Evolutionary conservation across 768 basidiomycete species (phyloP).

Genomic region (Suillus subluteus): DNA sequence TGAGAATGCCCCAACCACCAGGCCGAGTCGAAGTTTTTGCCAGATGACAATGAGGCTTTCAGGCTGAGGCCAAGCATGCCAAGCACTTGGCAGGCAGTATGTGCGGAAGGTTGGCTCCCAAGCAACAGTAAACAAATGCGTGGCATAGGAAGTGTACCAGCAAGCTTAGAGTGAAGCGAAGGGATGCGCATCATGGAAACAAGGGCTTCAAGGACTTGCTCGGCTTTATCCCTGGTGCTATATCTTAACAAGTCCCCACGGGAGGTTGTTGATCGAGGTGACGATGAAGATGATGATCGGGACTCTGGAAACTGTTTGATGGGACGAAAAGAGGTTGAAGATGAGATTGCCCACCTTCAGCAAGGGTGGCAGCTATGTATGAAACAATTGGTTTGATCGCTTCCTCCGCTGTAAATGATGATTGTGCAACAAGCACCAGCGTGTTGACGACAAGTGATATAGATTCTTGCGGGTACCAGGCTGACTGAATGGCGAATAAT

Average conservation of each 20-base stretch:
- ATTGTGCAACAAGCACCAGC: constrained; percentile 60
- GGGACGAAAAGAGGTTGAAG: not conserved
- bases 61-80: constrained; percentile 61
- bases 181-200: constrained; percentile 62
- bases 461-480: constrained; percentile 66
- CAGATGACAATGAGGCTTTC: constrained; percentile 61
- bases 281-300: constrained; percentile 17
- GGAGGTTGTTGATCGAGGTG: constrained; percentile 15
- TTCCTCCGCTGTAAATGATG: constrained; percentile 72
- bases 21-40: constrained; percentile 80
- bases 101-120: constrained; percentile 68
- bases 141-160: constrained; percentile 72
- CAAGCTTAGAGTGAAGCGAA: constrained; percentile 68
- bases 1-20: constrained; percentile 83
- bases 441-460: constrained; percentile 57
- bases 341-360: constrained; percentile 52
- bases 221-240: constrained; percentile 60
- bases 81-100: constrained; percentile 62
- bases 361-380: constrained; percentile 81
- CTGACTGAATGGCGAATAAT: constrained; percentile 80
- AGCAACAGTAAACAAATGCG: constrained; percentile 81
- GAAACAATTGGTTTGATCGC: constrained; percentile 85
- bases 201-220: constrained; percentile 67
- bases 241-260: not conserved
- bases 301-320: constrained; percentile 8